Evolutionary conservation across 805 yeast species (phyloP).

Genomic region (Blastobotrys chiropterorum): DNA sequence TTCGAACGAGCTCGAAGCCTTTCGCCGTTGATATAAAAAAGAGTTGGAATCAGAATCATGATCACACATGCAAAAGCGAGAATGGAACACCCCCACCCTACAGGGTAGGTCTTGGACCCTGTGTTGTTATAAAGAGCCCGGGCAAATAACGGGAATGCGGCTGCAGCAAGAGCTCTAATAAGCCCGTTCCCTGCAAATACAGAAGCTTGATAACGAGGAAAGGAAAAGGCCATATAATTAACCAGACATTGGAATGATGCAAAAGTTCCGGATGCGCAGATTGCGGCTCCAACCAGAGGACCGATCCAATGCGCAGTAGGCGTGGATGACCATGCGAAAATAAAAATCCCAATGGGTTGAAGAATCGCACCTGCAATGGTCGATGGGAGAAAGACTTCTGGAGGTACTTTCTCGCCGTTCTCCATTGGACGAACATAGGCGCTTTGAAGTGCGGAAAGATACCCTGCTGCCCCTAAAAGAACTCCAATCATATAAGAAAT

Average conservation of each 20-base stretch:
- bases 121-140: slow-evolving; percentile 44
- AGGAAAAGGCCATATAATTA: slow-evolving; percentile 44
- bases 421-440: slow-evolving; percentile 2
- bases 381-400: slow-evolving; percentile 4
- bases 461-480: slow-evolving; percentile 14
- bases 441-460: slow-evolving; percentile 4
- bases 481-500: slow-evolving; percentile 40
- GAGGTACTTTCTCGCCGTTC: slow-evolving; percentile 1
- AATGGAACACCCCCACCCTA: slow-evolving; percentile 48
- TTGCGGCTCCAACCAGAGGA: slow-evolving; percentile 38
- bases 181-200: slow-evolving; percentile 50
- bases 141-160: slow-evolving; percentile 55
- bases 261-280: slow-evolving; percentile 38
- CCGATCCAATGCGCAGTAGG: slow-evolving; percentile 41
- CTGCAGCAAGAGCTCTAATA: slow-evolving; percentile 43
- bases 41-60: slow-evolving; percentile 48
- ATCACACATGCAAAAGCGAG: slow-evolving; percentile 38
- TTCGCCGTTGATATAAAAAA: slow-evolving; percentile 46
- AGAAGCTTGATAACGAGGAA: slow-evolving; percentile 45
- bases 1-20: slow-evolving; percentile 30
- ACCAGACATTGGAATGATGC: slow-evolving; percentile 46
- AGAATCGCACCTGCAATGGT: slow-evolving; percentile 38
- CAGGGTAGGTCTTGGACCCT: slow-evolving; percentile 39
- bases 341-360: slow-evolving; percentile 40
- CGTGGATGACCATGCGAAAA: slow-evolving; percentile 47